Percentiles rank a stretch among this genome's conserved stretches.
Conservation (phyloP, 1,284 basidiomycete species). For the Mycena citricolor region DNA sequence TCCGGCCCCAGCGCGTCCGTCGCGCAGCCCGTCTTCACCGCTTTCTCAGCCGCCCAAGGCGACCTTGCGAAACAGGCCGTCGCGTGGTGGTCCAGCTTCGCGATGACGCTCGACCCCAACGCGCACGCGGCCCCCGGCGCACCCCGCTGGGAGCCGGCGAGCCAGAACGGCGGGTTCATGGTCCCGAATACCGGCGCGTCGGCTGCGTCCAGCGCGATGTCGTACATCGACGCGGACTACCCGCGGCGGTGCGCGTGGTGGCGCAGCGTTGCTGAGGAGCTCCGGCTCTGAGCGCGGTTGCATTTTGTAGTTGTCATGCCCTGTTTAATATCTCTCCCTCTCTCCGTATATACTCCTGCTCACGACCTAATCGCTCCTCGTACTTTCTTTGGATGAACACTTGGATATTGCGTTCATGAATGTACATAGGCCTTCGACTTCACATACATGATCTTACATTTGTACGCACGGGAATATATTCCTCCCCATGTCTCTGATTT, state of each 20-base stretch:
- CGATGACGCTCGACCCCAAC: constrained; percentile 20
- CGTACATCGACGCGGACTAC: background rate
- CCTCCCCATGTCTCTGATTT: too few relatives aligned
- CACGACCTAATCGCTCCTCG: too few relatives aligned
- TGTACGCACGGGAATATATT: too few relatives aligned
- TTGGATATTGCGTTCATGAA: too few relatives aligned
- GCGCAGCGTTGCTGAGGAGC: constrained; percentile 16
- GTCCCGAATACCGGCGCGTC: constrained; percentile 6
- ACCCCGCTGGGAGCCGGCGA: constrained; percentile 18
- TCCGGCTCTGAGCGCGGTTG: constrained; percentile 23
- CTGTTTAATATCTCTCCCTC: too few relatives aligned
- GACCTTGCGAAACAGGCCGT: constrained; percentile 20
- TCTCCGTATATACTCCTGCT: too few relatives aligned
- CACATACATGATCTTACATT: too few relatives aligned
- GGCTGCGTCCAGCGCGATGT: constrained; percentile 14
- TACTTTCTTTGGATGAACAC: too few relatives aligned
- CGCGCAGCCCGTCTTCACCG: constrained; percentile 23
- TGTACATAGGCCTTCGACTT: too few relatives aligned
- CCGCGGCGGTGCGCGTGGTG: constrained; percentile 21
- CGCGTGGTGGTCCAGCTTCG: constrained; percentile 24
- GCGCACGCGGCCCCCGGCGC: constrained; percentile 18
- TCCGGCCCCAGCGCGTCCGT: constrained; percentile 23
- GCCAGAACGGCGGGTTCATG: constrained; percentile 20
- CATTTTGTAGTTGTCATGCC: too few relatives aligned
- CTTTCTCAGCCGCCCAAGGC: constrained; percentile 15